These are phyloP conservation scores for Paramecium caudatum DNA, from an alignment of 73 alveolate genomes.

Conservation along the genomic window DNA sequence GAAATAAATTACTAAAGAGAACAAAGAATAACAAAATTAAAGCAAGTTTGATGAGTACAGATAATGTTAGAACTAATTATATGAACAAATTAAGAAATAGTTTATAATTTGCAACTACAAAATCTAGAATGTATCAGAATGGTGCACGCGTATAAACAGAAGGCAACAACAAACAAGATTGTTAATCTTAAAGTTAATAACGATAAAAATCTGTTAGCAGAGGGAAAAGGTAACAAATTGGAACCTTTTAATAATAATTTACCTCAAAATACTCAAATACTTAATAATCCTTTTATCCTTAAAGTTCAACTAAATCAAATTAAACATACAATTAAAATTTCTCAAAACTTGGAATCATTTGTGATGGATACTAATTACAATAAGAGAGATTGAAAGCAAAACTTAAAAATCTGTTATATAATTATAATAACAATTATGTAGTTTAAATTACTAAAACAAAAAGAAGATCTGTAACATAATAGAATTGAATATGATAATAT, in stretches of 20 bases:
- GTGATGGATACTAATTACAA: background rate
- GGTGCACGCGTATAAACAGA: background rate
- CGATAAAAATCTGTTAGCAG: background rate
- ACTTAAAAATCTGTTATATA: background rate
- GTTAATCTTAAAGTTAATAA: background rate
- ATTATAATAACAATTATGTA: background rate
- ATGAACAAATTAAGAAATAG: background rate
- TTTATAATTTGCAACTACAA: background rate
- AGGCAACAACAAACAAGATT: background rate
- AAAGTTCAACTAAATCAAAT: background rate
- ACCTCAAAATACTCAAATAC: background rate
- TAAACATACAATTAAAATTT: background rate
- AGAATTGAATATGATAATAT: background rate
- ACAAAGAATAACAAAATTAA: background rate
- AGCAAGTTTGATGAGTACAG: background rate
- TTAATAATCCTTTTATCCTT: slow-evolving; percentile 25
- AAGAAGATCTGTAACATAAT: slow-evolving; percentile 8
- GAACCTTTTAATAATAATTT: background rate
- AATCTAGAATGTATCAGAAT: slow-evolving; percentile 18
- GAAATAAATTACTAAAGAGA: background rate
- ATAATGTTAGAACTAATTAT: background rate
- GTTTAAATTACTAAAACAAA: background rate
- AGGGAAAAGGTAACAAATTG: too few relatives aligned
- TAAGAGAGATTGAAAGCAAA: background rate
- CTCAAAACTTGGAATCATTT: background rate